Base-by-base conservation (phyloP, 1,139 yeast species). In the Yamadazyma taylorii region DNA sequence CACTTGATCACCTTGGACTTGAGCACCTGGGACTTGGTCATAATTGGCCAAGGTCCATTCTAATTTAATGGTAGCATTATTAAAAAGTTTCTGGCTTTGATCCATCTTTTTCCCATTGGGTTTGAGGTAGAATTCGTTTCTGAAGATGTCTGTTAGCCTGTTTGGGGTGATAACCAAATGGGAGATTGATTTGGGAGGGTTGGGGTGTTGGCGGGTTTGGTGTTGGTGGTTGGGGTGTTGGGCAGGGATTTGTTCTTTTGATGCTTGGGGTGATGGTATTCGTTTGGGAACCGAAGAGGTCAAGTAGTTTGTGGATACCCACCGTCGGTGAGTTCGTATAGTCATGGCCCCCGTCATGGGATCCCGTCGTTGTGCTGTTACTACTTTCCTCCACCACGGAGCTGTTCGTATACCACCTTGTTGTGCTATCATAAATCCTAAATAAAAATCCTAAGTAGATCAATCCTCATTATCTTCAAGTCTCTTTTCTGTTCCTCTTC, bases 11-110 rank as follows among this genome's bases (percentile, higher is more conserved):
- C n/a, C n/a, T n/a, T n/a, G n/a, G n/a, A n/a, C 66, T 40, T 64
- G 66, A 33, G 80, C 78, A 34, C 80, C 83, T 0, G 88, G 88
- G 9, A 84, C 75, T 17, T 77, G 75, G 8, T 61, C 46, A 43
- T 73, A 79, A 10, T 65, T 56, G 5, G 70, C 73, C 16, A 74
- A 63, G 9, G 84, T 73, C 88, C 89, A 83, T 45, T 81, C 85
- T 31, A 78, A 61, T 13, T 57, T 52, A 4, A 74, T 66, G 17
- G 61, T 61, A 3, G 78, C 62, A 1, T 56, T 51, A 39, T 73
- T 69, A 53, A 81, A 78, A 43, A 81, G 69, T 5, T 40, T 39
- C 35, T 56, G 63, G 7, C 39, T 27, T 2, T 9, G 12, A 23
- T 30, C 37, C 21, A 37, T 16, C 2, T 35, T 14, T 3, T 17